These are phyloP conservation scores for Aspergillus kassunensis DNA, from an alignment of 495 filamentous ascomycete genomes.

Conservation along the genomic window DNA sequence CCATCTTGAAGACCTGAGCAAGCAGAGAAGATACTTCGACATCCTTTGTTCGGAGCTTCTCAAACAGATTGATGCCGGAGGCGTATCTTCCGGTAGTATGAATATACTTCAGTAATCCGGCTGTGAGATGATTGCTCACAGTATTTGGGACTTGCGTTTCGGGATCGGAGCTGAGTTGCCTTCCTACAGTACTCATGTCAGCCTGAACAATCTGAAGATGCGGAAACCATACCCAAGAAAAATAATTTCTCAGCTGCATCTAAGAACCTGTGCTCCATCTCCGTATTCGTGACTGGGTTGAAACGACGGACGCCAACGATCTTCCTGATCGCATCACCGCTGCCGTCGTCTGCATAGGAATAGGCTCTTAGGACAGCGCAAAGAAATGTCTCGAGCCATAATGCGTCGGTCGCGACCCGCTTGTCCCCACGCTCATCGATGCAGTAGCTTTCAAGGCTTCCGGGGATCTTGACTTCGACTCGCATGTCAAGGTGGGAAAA, in stretches of 20 bases:
- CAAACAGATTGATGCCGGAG: conserved; percentile 95
- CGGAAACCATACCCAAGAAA: conserved; percentile 66
- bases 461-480: conserved; percentile 93
- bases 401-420: conserved; percentile 79
- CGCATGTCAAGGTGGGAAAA: conserved; percentile 98
- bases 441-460: conserved; percentile 91
- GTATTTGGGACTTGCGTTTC: conserved; percentile 96
- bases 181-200: conserved; percentile 54
- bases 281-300: conserved; percentile 95
- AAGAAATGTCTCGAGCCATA: conserved; percentile 97
- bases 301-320: conserved; percentile 93
- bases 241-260: conserved; percentile 93
- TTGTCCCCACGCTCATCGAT: conserved; percentile 95
- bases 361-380: conserved; percentile 92
- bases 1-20: conserved; percentile 82
- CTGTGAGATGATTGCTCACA: conserved; percentile 91
- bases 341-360: conserved; percentile 92
- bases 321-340: conserved; percentile 84
- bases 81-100: conserved; percentile 91
- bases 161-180: conserved; percentile 93
- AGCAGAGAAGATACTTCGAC: conserved; percentile 91
- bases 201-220: not conserved
- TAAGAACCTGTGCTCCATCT: conserved; percentile 93
- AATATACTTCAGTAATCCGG: conserved; percentile 93
- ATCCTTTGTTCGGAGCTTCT: conserved; percentile 87